These are phyloP conservation scores for Echeveria elegans DNA, from an alignment of 164 flowering plant genomes.

Conservation along the genomic window DNA sequence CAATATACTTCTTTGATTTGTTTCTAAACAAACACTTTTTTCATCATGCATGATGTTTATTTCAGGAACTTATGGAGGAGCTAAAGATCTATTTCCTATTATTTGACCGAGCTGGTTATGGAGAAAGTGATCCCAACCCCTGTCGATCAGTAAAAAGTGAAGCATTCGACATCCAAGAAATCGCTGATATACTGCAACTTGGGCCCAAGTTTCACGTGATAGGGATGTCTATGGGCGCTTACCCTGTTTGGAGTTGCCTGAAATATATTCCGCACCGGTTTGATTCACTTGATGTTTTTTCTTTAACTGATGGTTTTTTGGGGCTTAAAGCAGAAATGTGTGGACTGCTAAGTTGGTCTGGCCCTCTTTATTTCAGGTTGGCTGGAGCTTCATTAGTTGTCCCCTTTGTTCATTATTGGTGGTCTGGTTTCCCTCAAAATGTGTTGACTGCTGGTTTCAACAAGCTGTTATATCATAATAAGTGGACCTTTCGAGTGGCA, in stretches of 20 bases:
- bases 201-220: conserved; percentile 48
- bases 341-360: background rate
- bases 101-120: conserved; percentile 61
- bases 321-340: background rate
- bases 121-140: conserved; percentile 64
- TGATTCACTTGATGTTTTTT: background rate
- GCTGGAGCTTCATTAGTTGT: conserved; percentile 44
- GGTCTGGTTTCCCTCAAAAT: conserved; percentile 36
- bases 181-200: conserved; percentile 45
- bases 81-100: conserved; percentile 35
- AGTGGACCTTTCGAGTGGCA: conserved; percentile 42
- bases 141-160: conserved; percentile 41
- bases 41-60: background rate
- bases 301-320: background rate
- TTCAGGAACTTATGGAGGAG: conserved; percentile 46
- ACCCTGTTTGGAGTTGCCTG: conserved; percentile 53
- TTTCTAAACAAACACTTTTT: background rate
- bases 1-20: background rate
- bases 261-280: conserved; percentile 51
- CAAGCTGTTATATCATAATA: conserved; percentile 15
- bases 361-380: conserved; percentile 21
- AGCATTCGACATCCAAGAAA: conserved; percentile 51
- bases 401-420: conserved; percentile 51
- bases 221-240: conserved; percentile 56
- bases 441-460: conserved; percentile 19